Base-by-base conservation (phyloP, 495 filamentous ascomycete species). In the Cairneyella variabilis region DNA sequence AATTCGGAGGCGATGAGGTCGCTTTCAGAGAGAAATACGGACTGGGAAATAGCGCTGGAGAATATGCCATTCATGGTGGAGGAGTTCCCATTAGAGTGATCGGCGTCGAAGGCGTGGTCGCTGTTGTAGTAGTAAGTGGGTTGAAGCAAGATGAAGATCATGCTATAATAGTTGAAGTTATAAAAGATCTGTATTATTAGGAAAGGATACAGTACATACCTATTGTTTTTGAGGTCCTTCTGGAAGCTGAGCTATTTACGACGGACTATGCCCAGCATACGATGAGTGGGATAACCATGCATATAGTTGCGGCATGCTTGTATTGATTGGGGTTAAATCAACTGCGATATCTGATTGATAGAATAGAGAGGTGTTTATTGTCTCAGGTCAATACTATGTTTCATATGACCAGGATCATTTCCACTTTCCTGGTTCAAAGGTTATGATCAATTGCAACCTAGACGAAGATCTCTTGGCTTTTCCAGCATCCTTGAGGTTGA, bases 141-240 rank as follows among this genome's bases (percentile, higher is more conserved):
- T 68, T 91, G 69, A 83, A 80, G 71, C 85, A 89, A 69, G 77
- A 88, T 65, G 79, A 90, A 66, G 86, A 90, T 68, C 88, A 92
- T 72, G 77, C 77, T 34, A 80, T 90, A 39, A 79, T 90, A 54
- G 77, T 86, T 2, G 80, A 88, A 65, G 79, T 78, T 7, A 68
- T 91, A 36, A 67, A 69, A 58, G 76, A 79, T 48, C 74, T 57
- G 36, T 53, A 70, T 41, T 72, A 46, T 16, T 53, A 48, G 12
- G n/a, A n/a, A n/a, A n/a, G n/a, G n/a, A n/a, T n/a, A n/a, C n/a
- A n/a, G n/a, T n/a, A n/a, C n/a, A n/a, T n/a, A n/a, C n/a, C n/a
- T n/a, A n/a, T n/a, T n/a, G n/a, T n/a, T n/a, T n/a, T n/a, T n/a
- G n/a, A n/a, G n/a, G n/a, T n/a, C n/a, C n/a, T n/a, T n/a, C n/a